Evolutionary conservation across 768 basidiomycete species (phyloP), one percentile per base, ranked within the genome.

Genomic region (Amanita rubescens): DNA sequence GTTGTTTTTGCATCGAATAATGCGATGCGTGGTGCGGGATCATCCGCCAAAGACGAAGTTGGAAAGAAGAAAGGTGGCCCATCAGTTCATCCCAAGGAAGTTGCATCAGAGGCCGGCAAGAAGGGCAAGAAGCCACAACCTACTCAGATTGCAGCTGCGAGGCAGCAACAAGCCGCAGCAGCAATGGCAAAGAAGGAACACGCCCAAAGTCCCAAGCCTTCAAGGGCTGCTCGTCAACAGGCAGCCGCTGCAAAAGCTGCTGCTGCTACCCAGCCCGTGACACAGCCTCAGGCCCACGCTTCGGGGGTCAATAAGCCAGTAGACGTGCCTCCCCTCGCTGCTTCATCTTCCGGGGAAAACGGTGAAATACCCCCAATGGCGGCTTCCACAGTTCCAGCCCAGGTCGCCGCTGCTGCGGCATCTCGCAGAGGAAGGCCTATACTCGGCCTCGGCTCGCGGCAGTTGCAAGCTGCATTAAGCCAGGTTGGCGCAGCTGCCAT

Each of bases 391-490:
- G 53, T 57, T 0, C 54, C 70, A 7, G 50, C 62, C 11, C 44
- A 70, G 8, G 37, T 60, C 2, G 43, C 51, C 22, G 43, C 55
- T 24, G 53, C 62, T 12, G 61, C 63, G 11, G 50, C 72, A 2
- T 17, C 49, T 2, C 75, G 79, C 20, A 74, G 80, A 30, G 58
- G 65, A 4, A 78, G 85, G 5, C 84, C 84, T 1, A 72, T 84
- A 9, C 67, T 88, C 30, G 84, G 85, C 0, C 62, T 85, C 7
- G 82, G 75, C 0, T 81, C 80, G 3, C 74, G 86, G 11, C 84
- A 87, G 12, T 84, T 90, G 49, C 85, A 87, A 59, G 85, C 81
- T 6, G 87, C 87, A 7, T 66, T 90, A 25, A 87, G 67, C 53
- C 81, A 84, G 0, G 80, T 81, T 0, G 82, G 81, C 5, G 79